Percentiles rank a stretch among this genome's conserved stretches.
Conservation (phyloP, 164 flowering plant species). For the Dillenia suffruticosa region DNA sequence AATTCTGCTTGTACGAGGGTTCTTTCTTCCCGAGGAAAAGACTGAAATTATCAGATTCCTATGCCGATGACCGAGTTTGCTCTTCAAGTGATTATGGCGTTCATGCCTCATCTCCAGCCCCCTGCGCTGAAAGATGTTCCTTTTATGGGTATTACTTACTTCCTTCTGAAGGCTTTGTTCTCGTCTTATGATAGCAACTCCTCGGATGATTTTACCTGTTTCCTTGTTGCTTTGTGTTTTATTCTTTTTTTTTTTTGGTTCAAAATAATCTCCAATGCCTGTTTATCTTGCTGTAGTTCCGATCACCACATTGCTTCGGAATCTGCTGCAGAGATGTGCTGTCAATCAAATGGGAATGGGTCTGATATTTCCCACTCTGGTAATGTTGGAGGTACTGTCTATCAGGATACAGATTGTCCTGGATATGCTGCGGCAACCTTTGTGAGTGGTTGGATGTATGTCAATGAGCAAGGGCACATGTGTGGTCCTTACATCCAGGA, state of each 20-base stretch:
- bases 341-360: slow-evolving; percentile 28
- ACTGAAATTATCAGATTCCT: slow-evolving; percentile 12
- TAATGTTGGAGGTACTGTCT: slow-evolving; percentile 18
- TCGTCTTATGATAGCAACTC: background rate
- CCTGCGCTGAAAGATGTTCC: slow-evolving; percentile 3
- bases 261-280: slow-evolving; percentile 8
- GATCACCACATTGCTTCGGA: slow-evolving; percentile 21
- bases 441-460: slow-evolving; percentile 94
- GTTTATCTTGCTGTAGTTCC: slow-evolving; percentile 18
- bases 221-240: background rate
- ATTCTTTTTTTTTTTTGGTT: background rate
- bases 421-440: slow-evolving; percentile 25
- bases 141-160: slow-evolving; percentile 14
- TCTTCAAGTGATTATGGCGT: slow-evolving; percentile 14
- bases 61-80: slow-evolving; percentile 4
- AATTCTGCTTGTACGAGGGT: slow-evolving; percentile 3
- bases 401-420: slow-evolving; percentile 17
- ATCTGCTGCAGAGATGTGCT: slow-evolving; percentile 33
- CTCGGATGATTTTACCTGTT: background rate
- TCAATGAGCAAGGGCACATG: slow-evolving; percentile 74
- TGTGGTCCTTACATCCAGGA: slow-evolving; percentile 92
- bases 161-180: background rate
- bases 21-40: slow-evolving; percentile 23
- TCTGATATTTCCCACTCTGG: slow-evolving; percentile 19
- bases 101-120: slow-evolving; percentile 5